These are phyloP conservation scores for Nidularia sp. DNA, from an alignment of 768 basidiomycete genomes.

Conservation along the genomic window DNA sequence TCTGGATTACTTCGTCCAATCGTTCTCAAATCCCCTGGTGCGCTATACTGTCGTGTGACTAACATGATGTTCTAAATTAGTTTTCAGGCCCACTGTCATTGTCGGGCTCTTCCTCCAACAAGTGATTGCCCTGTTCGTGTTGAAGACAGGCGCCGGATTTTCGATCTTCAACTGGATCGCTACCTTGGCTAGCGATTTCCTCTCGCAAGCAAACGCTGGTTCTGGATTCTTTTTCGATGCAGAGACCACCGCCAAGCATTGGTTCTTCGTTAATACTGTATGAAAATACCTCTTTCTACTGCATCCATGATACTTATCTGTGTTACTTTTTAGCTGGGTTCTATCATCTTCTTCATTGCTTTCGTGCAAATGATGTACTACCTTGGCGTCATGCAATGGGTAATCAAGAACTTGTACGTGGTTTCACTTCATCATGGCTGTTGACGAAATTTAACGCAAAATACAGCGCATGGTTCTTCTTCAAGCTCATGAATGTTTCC, in stretches of 20 bases:
- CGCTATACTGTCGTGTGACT: conserved; percentile 9
- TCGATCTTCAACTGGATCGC: conserved; percentile 84
- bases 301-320: conserved; percentile 2
- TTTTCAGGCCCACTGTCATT: conserved; percentile 74
- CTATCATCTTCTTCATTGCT: conserved; percentile 93
- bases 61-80: not conserved
- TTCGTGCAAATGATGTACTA: conserved; percentile 92
- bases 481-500: conserved; percentile 87
- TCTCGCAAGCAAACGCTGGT: conserved; percentile 62
- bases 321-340: conserved; percentile 41
- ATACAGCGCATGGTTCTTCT: conserved; percentile 85
- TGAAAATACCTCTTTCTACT: conserved; percentile 13
- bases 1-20: conserved; percentile 64
- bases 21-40: conserved; percentile 71
- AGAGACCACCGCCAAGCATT: conserved; percentile 60
- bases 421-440: not conserved
- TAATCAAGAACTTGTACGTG: conserved; percentile 77
- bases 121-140: conserved; percentile 82
- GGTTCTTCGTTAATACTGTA: conserved; percentile 84
- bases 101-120: conserved; percentile 86
- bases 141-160: conserved; percentile 82
- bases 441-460: not conserved
- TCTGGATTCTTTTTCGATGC: conserved; percentile 81
- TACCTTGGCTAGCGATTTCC: conserved; percentile 74
- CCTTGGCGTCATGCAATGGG: conserved; percentile 90